Conservation (phyloP, 2,329 filamentous ascomycete genomes). For the Colletotrichum sp. region DNA sequence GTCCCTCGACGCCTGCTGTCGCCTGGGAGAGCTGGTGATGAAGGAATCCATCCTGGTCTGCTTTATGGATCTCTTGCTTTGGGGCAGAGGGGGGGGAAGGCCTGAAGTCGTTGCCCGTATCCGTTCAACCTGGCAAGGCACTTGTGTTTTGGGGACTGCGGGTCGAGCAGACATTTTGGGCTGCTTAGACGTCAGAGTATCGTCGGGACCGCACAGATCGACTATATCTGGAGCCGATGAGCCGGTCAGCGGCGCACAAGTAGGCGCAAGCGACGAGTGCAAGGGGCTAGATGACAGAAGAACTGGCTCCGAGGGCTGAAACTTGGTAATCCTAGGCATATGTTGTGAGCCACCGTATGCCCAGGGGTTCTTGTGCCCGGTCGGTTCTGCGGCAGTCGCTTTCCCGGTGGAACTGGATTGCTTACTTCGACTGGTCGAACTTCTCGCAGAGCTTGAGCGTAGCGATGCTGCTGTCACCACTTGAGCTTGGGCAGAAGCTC, state of each 20-base stretch:
- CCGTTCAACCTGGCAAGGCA: neutral
- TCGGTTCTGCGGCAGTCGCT: slow-evolving; percentile 24
- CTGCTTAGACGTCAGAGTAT: neutral
- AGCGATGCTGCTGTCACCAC: neutral
- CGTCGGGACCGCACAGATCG: neutral
- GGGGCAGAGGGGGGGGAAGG: neutral
- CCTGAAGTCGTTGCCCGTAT: neutral
- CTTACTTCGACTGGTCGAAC: slow-evolving; percentile 32
- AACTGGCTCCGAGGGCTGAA: slow-evolving; percentile 40
- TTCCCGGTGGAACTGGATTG: slow-evolving; percentile 29
- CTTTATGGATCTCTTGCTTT: slow-evolving; percentile 25
- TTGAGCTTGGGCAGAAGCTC: neutral
- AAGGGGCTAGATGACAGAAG: slow-evolving; percentile 50
- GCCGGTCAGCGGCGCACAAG: slow-evolving; percentile 24
- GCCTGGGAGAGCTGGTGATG: neutral
- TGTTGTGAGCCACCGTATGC: slow-evolving; percentile 48
- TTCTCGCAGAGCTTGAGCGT: neutral
- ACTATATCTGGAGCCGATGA: neutral
- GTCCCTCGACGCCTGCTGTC: neutral
- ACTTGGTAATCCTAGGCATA: slow-evolving; percentile 39
- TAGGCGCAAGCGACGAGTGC: slow-evolving; percentile 33
- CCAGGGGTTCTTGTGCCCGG: slow-evolving; percentile 36
- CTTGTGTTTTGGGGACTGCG: neutral
- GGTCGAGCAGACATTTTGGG: neutral
- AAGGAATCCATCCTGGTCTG: slow-evolving; percentile 29